A percentile compares a stretch with the other conserved stretches of the same genome.
phyloP scores from a whole-genome alignment of 2,329 filamentous ascomycete species.

The Apiospora malaysiana region DNA sequence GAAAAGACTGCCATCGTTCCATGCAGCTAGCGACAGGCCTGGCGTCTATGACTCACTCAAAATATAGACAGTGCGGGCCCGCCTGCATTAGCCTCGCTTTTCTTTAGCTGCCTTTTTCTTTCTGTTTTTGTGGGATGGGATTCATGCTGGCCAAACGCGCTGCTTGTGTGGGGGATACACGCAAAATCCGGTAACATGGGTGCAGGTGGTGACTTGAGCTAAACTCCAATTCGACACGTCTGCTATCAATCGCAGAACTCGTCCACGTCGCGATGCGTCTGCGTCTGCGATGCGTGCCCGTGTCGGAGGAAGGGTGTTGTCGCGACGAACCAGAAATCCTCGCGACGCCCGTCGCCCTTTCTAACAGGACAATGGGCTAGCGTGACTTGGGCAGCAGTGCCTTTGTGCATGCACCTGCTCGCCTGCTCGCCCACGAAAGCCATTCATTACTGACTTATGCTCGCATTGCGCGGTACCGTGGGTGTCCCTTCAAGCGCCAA shows the following conservation, averaged over 20 bases:
- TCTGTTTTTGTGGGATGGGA: neutral
- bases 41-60: constrained; percentile 38
- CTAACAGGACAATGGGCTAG: constrained; percentile 5
- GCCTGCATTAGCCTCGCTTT: constrained; percentile 33
- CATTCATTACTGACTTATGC: constrained; percentile 5
- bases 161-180: neutral
- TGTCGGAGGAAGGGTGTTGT: constrained; percentile 10
- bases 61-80: constrained; percentile 32
- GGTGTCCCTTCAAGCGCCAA: constrained; percentile 1
- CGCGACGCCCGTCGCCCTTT: neutral
- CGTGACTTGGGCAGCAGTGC: constrained; percentile 15
- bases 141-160: constrained; percentile 10
- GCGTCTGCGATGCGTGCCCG: constrained; percentile 10
- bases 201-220: neutral
- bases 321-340: constrained; percentile 14
- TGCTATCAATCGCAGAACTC: neutral
- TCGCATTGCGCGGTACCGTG: neutral
- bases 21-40: constrained; percentile 14
- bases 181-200: constrained; percentile 4
- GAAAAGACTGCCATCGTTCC: constrained; percentile 16
- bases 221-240: constrained; percentile 12
- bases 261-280: constrained; percentile 14
- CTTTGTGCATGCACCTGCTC: constrained; percentile 5
- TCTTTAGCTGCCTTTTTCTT: neutral
- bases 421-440: neutral